Evolutionary conservation across 169 alveolate genomes (phyloP).

Genomic region (Cryptosporidium felis): DNA sequence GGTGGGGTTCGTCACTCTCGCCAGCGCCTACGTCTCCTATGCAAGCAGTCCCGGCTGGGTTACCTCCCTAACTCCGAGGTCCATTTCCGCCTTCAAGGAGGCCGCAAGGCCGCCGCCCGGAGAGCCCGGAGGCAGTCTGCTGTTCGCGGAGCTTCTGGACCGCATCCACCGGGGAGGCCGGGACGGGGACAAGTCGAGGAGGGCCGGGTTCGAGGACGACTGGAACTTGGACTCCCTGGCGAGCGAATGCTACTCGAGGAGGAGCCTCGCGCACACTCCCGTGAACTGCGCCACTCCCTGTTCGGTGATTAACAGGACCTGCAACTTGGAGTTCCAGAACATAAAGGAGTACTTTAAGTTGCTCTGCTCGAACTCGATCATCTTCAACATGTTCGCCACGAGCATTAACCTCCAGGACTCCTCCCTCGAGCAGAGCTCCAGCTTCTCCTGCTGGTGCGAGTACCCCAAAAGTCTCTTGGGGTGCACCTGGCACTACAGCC

Average conservation of each 20-base stretch:
- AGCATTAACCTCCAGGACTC: conserved; percentile 45
- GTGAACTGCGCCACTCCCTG: conserved; percentile 63
- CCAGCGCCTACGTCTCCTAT: conserved; percentile 35
- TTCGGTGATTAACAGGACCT: conserved; percentile 45
- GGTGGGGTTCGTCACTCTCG: background rate
- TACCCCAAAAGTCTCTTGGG: conserved; percentile 40
- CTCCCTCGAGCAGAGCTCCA: background rate
- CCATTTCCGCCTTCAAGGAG: conserved; percentile 27
- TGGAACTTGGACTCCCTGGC: no score
- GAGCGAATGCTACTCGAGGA: conserved; percentile 23
- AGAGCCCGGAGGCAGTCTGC: background rate
- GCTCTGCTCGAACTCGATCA: conserved; percentile 47
- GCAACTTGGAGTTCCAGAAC: conserved; percentile 47
- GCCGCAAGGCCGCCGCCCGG: background rate
- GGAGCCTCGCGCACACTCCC: conserved; percentile 19
- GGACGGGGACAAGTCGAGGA: background rate
- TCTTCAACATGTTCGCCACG: conserved; percentile 56
- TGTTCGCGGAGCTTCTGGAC: conserved; percentile 1
- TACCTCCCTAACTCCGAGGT: conserved; percentile 49
- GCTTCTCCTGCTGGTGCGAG: conserved; percentile 49
- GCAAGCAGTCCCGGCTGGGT: conserved; percentile 25
- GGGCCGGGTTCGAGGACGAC: background rate
- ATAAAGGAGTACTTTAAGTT: conserved; percentile 33
- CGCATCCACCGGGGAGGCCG: background rate
- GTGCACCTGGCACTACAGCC: conserved; percentile 36